Evolutionary conservation across 495 filamentous ascomycete genomes (phyloP), one percentile per base, ranked within the genome.

Genomic region (Neurospora tetraspora): DNA sequence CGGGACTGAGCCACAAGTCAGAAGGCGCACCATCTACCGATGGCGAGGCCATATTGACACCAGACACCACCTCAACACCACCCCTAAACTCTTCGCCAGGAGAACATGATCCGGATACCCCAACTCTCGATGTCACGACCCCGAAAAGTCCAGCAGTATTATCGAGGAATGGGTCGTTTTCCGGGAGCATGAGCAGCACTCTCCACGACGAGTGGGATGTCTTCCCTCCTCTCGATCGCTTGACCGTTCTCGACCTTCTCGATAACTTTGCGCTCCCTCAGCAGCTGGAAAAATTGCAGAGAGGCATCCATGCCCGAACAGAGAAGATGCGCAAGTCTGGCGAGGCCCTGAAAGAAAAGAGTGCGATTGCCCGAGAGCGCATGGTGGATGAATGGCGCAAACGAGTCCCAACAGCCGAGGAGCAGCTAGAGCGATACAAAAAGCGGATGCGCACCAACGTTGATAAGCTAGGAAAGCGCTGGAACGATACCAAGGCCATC

Each of bases 261-360:
- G 96, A 98, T 81, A 97, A 97, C 78, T 89, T 99, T 75, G 92
- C 96, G 1, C 87, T 99, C 68, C 90, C 94, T 1, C 91, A 94
- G 75, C 91, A 93, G 71, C 84, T 99, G 31, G 96, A 99, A 81
- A 93, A 92, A 82, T 86, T 97, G 75, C 94, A 97, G 75, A 91
- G 85, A 73, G 89, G 90, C 20, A 83, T 97, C 43, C 89, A 89
- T 61, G 85, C 88, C n/a, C 94, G 97, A 81, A 93, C 88, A 5
- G 92, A 95, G 69, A 94, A 91, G 76, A 91, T 98, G 27, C 90
- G 90, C 71, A 89, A 89, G 78, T 94, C 95, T 72, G 90, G 91
- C 74, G 89, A 94, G 79, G 93, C 90, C 77, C 81, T 97, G 39
- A 82, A 82, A 75, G 81, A 80, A n/a, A 81, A 75, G 74, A 79